Conservation (phyloP, 306 rosid species). For the Carpinus viminea region DNA sequence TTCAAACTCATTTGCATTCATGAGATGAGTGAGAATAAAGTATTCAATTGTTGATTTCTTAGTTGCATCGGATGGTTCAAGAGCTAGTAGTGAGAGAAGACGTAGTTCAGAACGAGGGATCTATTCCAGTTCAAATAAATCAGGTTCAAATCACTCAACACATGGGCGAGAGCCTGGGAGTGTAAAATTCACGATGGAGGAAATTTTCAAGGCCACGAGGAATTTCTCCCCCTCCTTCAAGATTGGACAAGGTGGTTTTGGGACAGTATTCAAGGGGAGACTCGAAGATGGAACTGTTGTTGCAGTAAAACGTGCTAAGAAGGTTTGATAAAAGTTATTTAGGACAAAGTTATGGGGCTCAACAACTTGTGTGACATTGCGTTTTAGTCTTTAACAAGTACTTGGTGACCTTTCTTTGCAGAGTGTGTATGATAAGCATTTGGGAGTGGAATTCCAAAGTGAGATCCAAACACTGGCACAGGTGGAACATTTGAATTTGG, state of each 20-base stretch:
- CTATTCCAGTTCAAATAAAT: slow-evolving; percentile 22
- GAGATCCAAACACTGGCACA: slow-evolving; percentile 82
- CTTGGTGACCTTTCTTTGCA: slow-evolving; percentile 37
- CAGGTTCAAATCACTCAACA: slow-evolving; percentile 32
- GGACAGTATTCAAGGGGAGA: slow-evolving; percentile 80
- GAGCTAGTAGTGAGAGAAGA: slow-evolving; percentile 46
- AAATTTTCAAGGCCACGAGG: slow-evolving; percentile 66
- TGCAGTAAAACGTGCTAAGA: slow-evolving; percentile 93
- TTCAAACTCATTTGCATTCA: slow-evolving; percentile 16
- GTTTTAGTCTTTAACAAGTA: slow-evolving; percentile 16
- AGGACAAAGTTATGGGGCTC: slow-evolving; percentile 2
- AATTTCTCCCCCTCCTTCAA: slow-evolving; percentile 79
- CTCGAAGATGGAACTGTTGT: slow-evolving; percentile 68
- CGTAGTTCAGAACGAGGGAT: slow-evolving; percentile 44
- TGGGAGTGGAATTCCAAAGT: slow-evolving; percentile 78
- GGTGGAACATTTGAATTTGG: slow-evolving; percentile 89
- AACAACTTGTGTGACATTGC: slow-evolving; percentile 10
- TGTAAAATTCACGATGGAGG: slow-evolving; percentile 66
- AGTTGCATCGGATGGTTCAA: slow-evolving; percentile 54
- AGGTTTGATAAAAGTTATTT: slow-evolving; percentile 46
- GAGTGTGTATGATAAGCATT: slow-evolving; percentile 76
- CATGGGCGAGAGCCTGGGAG: slow-evolving; percentile 54
- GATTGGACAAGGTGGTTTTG: slow-evolving; percentile 98
- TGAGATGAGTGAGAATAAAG: slow-evolving; percentile 20
- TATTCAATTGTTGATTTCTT: slow-evolving; percentile 25